These are phyloP conservation scores for Austroboletus niveus DNA, from an alignment of 1,284 basidiomycete species.

Conservation along the genomic window DNA sequence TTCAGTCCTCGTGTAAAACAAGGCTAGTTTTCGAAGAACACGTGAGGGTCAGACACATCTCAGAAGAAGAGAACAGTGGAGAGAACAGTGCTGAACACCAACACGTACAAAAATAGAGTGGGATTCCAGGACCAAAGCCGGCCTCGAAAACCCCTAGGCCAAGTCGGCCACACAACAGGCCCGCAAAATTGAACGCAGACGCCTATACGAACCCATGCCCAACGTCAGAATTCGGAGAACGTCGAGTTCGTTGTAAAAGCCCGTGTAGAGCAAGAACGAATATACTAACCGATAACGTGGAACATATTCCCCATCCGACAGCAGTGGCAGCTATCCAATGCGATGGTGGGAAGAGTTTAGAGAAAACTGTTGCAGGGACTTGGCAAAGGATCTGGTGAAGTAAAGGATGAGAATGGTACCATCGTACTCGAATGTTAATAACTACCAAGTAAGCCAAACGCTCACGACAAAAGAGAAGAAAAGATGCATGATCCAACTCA, in stretches of 20 bases:
- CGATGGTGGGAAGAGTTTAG: conserved; percentile 66
- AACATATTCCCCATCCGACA: conserved; percentile 69
- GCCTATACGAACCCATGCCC: conserved; percentile 39
- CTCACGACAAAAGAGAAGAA: neutral
- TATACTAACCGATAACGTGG: conserved; percentile 59
- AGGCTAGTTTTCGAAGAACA: conserved; percentile 40
- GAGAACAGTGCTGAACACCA: neutral
- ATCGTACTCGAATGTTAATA: too few species aligned
- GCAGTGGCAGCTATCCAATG: conserved; percentile 64
- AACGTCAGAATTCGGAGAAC: too few species aligned
- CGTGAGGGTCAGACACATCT: neutral
- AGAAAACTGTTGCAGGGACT: conserved; percentile 62
- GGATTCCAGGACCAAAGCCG: conserved; percentile 70
- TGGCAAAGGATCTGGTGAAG: conserved; percentile 59
- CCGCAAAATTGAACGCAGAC: conserved; percentile 56
- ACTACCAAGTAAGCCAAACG: too few species aligned
- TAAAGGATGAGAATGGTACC: neutral
- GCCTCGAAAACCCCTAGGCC: conserved; percentile 72
- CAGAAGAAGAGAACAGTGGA: neutral
- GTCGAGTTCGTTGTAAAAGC: neutral
- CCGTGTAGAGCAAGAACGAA: too few species aligned
- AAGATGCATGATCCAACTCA: conserved; percentile 31
- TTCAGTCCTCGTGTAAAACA: conserved; percentile 73
- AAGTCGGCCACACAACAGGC: conserved; percentile 55
- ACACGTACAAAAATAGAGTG: conserved; percentile 68